Evolutionary conservation across 768 basidiomycete genomes (phyloP).

Genomic region (Lenzites betulinus): DNA sequence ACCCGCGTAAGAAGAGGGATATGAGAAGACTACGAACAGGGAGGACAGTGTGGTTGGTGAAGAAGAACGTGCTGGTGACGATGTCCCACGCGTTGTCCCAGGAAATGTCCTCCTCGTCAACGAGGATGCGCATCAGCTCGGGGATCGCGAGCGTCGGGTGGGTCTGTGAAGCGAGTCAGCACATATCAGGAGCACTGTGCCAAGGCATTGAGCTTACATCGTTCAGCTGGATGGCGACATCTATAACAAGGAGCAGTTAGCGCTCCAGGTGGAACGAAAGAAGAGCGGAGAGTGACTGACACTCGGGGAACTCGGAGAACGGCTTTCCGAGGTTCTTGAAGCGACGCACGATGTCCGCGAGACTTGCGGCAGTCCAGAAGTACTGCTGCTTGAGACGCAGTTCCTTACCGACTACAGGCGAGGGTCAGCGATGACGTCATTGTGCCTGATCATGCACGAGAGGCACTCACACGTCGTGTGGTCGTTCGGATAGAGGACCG

Average conservation of each 20-base stretch:
- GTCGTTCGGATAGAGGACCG: slow-evolving; percentile 96
- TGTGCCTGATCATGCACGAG: neutral
- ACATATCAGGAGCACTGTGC: neutral
- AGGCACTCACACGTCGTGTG: slow-evolving; percentile 52
- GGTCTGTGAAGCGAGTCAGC: slow-evolving; percentile 50
- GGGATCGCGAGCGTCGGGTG: slow-evolving; percentile 95
- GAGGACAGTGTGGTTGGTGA: slow-evolving; percentile 94
- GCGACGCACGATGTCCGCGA: slow-evolving; percentile 87
- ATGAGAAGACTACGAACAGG: slow-evolving; percentile 53
- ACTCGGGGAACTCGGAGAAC: slow-evolving; percentile 80
- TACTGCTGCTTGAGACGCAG: slow-evolving; percentile 95
- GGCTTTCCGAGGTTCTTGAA: slow-evolving; percentile 89
- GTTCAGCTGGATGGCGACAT: slow-evolving; percentile 93
- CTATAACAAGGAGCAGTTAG: slow-evolving; percentile 37
- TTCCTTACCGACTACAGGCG: slow-evolving; percentile 71
- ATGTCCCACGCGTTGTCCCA: slow-evolving; percentile 91
- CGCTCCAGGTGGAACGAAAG: neutral
- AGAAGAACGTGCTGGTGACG: slow-evolving; percentile 88
- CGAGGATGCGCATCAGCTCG: slow-evolving; percentile 88
- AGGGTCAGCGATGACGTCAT: neutral
- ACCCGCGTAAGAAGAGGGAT: neutral
- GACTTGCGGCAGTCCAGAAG: slow-evolving; percentile 89
- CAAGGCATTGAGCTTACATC: slow-evolving; percentile 65
- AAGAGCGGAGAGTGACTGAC: slow-evolving; percentile 42
- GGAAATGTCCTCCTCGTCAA: slow-evolving; percentile 87